These are phyloP conservation scores for Aphanomyces stellatus DNA, from an alignment of 352 stramenopile species.

Conservation along the genomic window DNA sequence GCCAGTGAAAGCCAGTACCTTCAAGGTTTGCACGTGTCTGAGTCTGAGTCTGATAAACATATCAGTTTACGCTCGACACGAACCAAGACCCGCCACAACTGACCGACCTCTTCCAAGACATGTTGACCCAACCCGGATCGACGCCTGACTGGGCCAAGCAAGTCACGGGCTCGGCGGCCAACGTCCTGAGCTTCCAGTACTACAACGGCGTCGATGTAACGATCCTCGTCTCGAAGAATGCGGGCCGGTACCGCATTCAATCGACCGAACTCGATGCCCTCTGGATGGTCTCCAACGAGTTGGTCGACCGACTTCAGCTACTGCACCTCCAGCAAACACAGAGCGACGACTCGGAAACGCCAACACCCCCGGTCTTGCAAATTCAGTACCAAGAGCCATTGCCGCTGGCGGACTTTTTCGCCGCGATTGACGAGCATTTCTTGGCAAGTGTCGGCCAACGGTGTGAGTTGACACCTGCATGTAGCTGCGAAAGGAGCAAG, in stretches of 20 bases:
- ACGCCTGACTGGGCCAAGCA: constrained; percentile 59
- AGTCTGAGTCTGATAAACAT: background rate
- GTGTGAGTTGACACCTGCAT: background rate
- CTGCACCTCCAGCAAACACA: constrained; percentile 20
- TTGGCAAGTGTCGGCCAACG: background rate
- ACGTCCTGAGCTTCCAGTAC: constrained; percentile 85
- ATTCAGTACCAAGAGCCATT: constrained; percentile 80
- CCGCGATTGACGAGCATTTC: constrained; percentile 83
- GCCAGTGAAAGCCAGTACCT: constrained; percentile 67
- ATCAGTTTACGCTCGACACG: constrained; percentile 73
- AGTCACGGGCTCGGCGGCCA: constrained; percentile 46
- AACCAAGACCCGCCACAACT: constrained; percentile 73
- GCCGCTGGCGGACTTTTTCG: constrained; percentile 79
- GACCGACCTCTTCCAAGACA: constrained; percentile 73
- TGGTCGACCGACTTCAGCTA: constrained; percentile 47
- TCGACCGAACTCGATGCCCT: constrained; percentile 71
- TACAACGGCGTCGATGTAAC: constrained; percentile 77
- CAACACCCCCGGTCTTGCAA: constrained; percentile 24
- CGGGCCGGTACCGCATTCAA: constrained; percentile 81
- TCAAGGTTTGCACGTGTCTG: constrained; percentile 33
- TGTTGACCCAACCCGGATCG: constrained; percentile 61
- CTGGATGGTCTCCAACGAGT: constrained; percentile 70
- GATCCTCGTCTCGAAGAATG: constrained; percentile 87
- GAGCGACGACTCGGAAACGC: constrained; percentile 21
- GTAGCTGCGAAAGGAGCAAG: constrained; percentile 45